Percentiles rank a stretch among this genome's conserved stretches.
Conservation (phyloP, 805 yeast genomes). For the Pichia gijzeniarum region DNA sequence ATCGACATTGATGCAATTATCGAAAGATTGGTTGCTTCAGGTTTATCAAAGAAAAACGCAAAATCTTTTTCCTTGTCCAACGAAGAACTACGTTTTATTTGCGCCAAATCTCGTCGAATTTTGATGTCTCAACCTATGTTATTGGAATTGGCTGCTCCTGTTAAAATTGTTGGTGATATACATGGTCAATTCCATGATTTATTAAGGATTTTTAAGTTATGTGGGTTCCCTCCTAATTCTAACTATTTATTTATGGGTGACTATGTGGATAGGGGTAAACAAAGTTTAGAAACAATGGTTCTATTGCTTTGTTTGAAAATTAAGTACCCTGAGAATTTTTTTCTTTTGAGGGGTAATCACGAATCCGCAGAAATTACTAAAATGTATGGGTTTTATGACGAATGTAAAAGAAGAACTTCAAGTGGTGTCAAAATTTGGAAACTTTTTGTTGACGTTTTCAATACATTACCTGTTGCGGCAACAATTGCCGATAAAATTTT, state of each 20-base stretch:
- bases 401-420: constrained; percentile 46
- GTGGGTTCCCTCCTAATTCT: constrained; percentile 54
- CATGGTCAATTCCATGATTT: constrained; percentile 62
- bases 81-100: constrained; percentile 50
- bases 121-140: constrained; percentile 61
- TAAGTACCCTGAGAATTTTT: constrained; percentile 54
- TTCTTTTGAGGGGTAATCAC: constrained; percentile 55
- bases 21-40: constrained; percentile 49
- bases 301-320: constrained; percentile 47
- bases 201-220: constrained; percentile 47
- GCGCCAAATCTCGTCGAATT: constrained; percentile 52
- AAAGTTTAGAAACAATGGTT: constrained; percentile 49
- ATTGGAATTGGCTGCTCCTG: constrained; percentile 66
- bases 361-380: constrained; percentile 54
- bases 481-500: constrained; percentile 52
- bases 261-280: constrained; percentile 54
- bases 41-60: constrained; percentile 36
- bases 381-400: constrained; percentile 56
- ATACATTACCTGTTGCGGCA: constrained; percentile 56
- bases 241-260: constrained; percentile 54
- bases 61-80: constrained; percentile 46
- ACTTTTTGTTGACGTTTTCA: constrained; percentile 47
- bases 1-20: constrained; percentile 59
- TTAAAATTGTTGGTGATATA: constrained; percentile 77
- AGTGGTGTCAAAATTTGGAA: constrained; percentile 42